phyloP scores from a whole-genome alignment of 2,329 filamentous ascomycete species.

The Alternaria alternata region DNA sequence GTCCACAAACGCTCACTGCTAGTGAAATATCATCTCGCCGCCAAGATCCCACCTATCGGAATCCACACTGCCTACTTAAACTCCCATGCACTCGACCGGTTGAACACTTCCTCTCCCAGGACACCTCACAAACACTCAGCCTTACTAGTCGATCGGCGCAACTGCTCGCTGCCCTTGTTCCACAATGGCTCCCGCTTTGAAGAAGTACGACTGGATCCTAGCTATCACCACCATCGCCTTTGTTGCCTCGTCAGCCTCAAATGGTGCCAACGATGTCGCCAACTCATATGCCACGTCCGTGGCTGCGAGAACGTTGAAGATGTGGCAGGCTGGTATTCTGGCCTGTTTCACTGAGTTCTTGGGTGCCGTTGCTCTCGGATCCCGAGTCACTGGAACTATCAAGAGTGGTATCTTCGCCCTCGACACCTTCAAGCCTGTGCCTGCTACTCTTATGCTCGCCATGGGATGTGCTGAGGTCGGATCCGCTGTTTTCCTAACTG shows the following conservation, averaged over 20 bases:
- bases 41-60: not conserved
- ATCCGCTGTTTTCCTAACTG: constrained; percentile 52
- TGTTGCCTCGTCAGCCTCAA: constrained; percentile 46
- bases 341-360: constrained; percentile 61
- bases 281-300: constrained; percentile 59
- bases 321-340: constrained; percentile 61
- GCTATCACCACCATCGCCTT: constrained; percentile 52
- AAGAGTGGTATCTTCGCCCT: constrained; percentile 66
- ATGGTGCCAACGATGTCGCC: constrained; percentile 62
- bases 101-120: not conserved
- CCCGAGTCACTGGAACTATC: constrained; percentile 68
- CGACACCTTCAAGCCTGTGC: constrained; percentile 56
- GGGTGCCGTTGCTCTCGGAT: constrained; percentile 61
- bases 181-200: constrained; percentile 15
- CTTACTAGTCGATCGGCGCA: constrained; percentile 3
- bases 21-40: constrained; percentile 1
- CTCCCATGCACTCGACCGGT: constrained; percentile 1
- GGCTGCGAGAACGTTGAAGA: constrained; percentile 61
- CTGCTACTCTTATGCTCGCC: constrained; percentile 65
- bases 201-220: constrained; percentile 52
- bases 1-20: not conserved
- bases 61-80: constrained; percentile 7
- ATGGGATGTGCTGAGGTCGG: constrained; percentile 63
- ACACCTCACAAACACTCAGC: not conserved
- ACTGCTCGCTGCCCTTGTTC: constrained; percentile 3